phyloP scores from a whole-genome alignment of 768 basidiomycete genomes.

The Lyophyllum shimeji region DNA sequence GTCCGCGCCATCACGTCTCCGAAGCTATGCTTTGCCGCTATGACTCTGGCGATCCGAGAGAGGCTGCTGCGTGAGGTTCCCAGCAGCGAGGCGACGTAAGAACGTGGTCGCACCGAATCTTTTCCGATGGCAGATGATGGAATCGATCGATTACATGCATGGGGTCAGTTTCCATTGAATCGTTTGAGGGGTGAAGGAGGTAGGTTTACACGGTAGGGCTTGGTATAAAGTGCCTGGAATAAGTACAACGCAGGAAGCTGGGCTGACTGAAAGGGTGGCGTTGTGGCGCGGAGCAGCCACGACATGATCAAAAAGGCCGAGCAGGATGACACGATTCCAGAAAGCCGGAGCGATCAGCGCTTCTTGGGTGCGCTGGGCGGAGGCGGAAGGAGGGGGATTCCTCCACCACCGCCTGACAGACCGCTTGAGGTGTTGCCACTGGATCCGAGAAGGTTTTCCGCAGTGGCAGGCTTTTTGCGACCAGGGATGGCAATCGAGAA shows the following conservation, averaged over 20 bases:
- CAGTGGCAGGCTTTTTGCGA: slow-evolving; percentile 43
- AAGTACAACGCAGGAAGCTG: not conserved
- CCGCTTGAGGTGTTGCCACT: slow-evolving; percentile 22
- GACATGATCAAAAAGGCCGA: not conserved
- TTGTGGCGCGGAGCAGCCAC: not conserved
- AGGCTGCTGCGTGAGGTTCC: not conserved
- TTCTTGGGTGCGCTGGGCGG: slow-evolving; percentile 67
- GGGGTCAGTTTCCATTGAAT: not conserved
- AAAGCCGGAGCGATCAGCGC: slow-evolving; percentile 18
- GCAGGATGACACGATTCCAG: not conserved
- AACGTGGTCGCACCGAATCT: slow-evolving; percentile 1
- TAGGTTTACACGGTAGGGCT: not conserved
- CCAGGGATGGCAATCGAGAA: slow-evolving; percentile 92
- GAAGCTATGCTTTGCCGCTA: no score
- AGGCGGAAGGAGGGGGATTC: slow-evolving; percentile 78
- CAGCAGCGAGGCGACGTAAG: not conserved
- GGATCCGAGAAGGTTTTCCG: slow-evolving; percentile 39
- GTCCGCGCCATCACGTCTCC: no score
- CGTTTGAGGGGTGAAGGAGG: not conserved
- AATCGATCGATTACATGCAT: not conserved
- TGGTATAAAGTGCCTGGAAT: not conserved
- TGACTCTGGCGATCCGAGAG: not conserved
- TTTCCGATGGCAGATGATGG: slow-evolving; percentile 3
- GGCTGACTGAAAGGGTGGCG: not conserved
- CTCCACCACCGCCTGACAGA: slow-evolving; percentile 34